Percentiles rank a stretch among this genome's conserved stretches.
Conservation (phyloP, 768 basidiomycete species). For the Trametes villosa region DNA sequence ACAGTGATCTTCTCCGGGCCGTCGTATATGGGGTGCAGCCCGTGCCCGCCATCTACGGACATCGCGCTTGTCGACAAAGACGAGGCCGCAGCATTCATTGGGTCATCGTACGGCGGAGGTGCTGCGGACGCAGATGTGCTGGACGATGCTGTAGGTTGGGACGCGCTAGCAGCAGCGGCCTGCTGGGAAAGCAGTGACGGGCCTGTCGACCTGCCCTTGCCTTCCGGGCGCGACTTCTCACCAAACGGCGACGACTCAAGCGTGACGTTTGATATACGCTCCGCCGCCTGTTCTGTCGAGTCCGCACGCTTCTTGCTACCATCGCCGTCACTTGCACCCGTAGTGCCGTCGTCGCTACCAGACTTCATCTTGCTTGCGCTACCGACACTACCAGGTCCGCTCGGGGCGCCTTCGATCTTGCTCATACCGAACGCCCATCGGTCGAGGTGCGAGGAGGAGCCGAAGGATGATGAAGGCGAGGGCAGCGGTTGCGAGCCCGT, state of each 20-base stretch:
- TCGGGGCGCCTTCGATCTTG: conserved; percentile 65
- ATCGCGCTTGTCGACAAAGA: conserved; percentile 31
- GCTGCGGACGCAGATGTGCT: conserved; percentile 18
- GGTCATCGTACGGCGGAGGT: conserved; percentile 30
- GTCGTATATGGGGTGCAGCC: conserved; percentile 38
- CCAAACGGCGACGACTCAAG: conserved; percentile 45
- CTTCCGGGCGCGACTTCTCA: conserved; percentile 42
- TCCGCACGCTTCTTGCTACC: conserved; percentile 34
- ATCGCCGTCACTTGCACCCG: conserved; percentile 36
- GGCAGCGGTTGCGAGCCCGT: conserved; percentile 94
- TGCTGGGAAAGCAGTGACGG: conserved; percentile 80
- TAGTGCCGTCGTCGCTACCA: conserved; percentile 30
- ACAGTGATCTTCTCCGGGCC: conserved; percentile 80
- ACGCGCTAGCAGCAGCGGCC: conserved; percentile 42
- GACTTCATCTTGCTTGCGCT: conserved; percentile 33
- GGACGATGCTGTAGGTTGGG: conserved; percentile 16
- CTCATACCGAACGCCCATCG: conserved; percentile 92
- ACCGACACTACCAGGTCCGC: conserved; percentile 40
- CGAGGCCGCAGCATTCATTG: conserved; percentile 18
- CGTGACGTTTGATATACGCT: conserved; percentile 54
- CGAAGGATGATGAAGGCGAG: conserved; percentile 76
- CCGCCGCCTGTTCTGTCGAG: conserved; percentile 50
- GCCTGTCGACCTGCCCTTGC: conserved; percentile 45
- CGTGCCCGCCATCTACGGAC: conserved; percentile 35
- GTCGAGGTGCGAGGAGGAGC: conserved; percentile 72